Evolutionary conservation across 2,329 filamentous ascomycete genomes (phyloP).

Genomic region (Calonectria pseudoturangicola): DNA sequence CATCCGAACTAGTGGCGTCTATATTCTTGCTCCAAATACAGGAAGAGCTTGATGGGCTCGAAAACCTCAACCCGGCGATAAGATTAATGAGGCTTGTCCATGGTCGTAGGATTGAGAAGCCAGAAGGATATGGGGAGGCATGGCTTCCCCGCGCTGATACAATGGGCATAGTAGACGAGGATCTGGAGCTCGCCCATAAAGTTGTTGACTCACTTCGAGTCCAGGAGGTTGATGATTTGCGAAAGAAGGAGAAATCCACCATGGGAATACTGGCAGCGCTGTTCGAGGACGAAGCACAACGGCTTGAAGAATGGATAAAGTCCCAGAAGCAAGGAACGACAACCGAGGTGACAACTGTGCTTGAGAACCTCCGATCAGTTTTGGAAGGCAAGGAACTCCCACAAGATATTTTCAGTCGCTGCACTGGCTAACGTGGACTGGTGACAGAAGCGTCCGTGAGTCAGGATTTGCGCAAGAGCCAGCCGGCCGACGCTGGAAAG

Average conservation of each 20-base stretch:
- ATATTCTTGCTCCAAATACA: constrained; percentile 17
- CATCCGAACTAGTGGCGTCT: background rate
- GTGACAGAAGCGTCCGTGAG: background rate
- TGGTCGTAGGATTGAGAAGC: background rate
- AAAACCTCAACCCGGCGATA: background rate
- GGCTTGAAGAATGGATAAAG: constrained; percentile 10
- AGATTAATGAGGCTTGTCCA: constrained; percentile 2
- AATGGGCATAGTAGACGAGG: background rate
- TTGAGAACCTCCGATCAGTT: background rate
- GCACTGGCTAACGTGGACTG: background rate
- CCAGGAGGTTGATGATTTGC: background rate
- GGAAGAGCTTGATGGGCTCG: constrained; percentile 2
- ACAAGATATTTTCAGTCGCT: too few species aligned
- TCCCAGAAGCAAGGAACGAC: background rate
- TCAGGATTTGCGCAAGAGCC: background rate
- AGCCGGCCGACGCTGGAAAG: background rate
- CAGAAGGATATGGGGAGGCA: background rate
- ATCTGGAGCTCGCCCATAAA: background rate
- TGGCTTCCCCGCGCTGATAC: too few species aligned
- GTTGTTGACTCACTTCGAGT: constrained; percentile 1
- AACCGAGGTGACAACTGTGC: background rate
- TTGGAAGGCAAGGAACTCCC: background rate
- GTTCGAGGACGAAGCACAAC: constrained; percentile 6
- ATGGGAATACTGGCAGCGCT: background rate
- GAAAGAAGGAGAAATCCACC: constrained; percentile 11